These are phyloP conservation scores for Skeletonema potamos DNA, from an alignment of 108 stramenopile genomes.

Conservation along the genomic window DNA sequence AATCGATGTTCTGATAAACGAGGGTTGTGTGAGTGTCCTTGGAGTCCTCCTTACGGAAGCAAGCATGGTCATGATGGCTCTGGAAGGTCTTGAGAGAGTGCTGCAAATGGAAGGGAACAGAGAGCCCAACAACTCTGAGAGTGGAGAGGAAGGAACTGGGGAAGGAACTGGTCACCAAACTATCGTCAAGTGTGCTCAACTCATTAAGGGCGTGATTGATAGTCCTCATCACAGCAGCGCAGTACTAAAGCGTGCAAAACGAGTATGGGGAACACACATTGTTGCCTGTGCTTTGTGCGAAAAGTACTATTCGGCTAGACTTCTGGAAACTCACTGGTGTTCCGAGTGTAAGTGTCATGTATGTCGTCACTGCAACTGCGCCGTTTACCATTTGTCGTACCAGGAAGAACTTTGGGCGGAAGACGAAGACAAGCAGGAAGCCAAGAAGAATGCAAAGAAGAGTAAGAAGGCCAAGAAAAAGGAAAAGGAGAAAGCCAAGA, in stretches of 20 bases:
- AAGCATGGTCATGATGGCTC: slow-evolving; percentile 94
- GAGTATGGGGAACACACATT: slow-evolving; percentile 96
- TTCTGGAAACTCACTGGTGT: slow-evolving; percentile 81
- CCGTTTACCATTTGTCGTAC: slow-evolving; percentile 90
- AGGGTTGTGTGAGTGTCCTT: slow-evolving; percentile 91
- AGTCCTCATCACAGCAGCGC: slow-evolving; percentile 74
- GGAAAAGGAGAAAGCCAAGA: slow-evolving; percentile 82
- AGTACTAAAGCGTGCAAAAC: slow-evolving; percentile 84
- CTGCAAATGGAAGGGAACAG: slow-evolving; percentile 88
- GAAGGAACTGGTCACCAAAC: slow-evolving; percentile 51
- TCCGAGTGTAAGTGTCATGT: slow-evolving; percentile 96
- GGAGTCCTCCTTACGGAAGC: slow-evolving; percentile 83
- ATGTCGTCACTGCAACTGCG: slow-evolving; percentile 90
- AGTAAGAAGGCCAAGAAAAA: slow-evolving; percentile 91
- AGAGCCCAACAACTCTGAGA: slow-evolving; percentile 51
- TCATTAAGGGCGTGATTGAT: slow-evolving; percentile 86
- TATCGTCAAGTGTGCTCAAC: slow-evolving; percentile 64
- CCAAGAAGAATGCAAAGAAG: slow-evolving; percentile 81
- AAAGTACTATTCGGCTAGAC: slow-evolving; percentile 83
- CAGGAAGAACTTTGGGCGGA: slow-evolving; percentile 95
- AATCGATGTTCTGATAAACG: slow-evolving; percentile 89
- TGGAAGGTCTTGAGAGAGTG: slow-evolving; percentile 95
- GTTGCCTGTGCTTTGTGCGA: slow-evolving; percentile 95
- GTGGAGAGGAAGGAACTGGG: slow-evolving; percentile 29
- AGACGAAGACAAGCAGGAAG: slow-evolving; percentile 76